Evolutionary conservation across 1,284 basidiomycete species (phyloP).

Genomic region (Apiotrichum laibachii): DNA sequence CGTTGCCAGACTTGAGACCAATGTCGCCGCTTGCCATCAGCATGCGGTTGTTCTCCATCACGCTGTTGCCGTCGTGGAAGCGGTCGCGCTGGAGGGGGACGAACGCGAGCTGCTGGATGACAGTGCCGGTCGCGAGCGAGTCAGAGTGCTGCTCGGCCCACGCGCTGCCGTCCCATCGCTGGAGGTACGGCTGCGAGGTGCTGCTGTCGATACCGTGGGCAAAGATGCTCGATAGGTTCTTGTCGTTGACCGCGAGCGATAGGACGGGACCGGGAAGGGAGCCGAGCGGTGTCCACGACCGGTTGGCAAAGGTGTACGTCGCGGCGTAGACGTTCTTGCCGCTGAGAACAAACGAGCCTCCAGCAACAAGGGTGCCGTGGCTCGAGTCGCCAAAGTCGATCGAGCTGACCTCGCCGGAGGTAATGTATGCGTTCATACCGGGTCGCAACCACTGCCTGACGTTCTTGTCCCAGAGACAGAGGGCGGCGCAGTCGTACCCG

Average conservation of each 20-base stretch:
- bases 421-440: constrained; percentile 65
- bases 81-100: constrained; percentile 73
- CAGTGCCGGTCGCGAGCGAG: constrained; percentile 43
- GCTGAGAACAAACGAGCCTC: constrained; percentile 68
- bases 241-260: constrained; percentile 78
- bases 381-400: constrained; percentile 59
- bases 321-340: constrained; percentile 66
- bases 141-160: constrained; percentile 66
- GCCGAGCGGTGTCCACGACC: constrained; percentile 66
- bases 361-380: constrained; percentile 62
- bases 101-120: constrained; percentile 77
- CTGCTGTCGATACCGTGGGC: constrained; percentile 75
- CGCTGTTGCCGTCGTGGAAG: constrained; percentile 55
- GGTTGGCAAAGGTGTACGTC: constrained; percentile 62
- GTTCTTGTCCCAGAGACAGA: constrained; percentile 72
- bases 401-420: constrained; percentile 70
- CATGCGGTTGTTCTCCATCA: constrained; percentile 79
- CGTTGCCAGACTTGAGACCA: constrained; percentile 68
- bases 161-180: constrained; percentile 72
- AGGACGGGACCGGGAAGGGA: constrained; percentile 82
- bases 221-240: constrained; percentile 79
- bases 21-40: constrained; percentile 83
- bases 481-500: constrained; percentile 67
- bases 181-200: constrained; percentile 66
- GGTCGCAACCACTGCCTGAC: constrained; percentile 74